Conservation (phyloP, 148 eudicot species). For the Camellia granthamiana region DNA sequence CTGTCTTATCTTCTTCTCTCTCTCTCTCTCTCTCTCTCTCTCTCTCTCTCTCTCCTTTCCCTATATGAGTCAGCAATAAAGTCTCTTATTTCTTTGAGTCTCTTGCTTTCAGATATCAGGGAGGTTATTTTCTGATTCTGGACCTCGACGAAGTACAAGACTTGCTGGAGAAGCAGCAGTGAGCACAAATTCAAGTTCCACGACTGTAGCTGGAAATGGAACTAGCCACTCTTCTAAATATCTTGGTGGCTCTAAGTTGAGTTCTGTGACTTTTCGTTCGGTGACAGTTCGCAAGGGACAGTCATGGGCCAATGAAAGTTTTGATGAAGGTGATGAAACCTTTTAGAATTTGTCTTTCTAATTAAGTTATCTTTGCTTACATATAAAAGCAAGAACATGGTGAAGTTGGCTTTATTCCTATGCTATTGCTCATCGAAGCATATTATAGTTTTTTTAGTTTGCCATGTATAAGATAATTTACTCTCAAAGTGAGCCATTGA, state of each 20-base stretch:
- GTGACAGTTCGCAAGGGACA: constrained; percentile 68
- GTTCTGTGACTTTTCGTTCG: constrained; percentile 60
- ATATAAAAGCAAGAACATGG: background rate
- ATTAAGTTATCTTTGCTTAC: background rate
- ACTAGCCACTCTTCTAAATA: constrained; percentile 65
- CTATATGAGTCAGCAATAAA: background rate
- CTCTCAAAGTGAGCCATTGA: background rate
- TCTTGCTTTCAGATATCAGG: constrained; percentile 72
- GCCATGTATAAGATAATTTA: background rate
- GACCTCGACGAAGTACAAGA: constrained; percentile 80
- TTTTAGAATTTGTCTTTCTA: background rate
- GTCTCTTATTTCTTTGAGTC: background rate
- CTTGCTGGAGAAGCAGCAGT: constrained; percentile 70
- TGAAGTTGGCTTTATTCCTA: constrained; percentile 3
- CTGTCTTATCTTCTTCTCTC: too few species aligned
- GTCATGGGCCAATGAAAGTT: constrained; percentile 58
- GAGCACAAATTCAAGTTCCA: constrained; percentile 40
- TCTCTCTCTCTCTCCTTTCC: background rate
- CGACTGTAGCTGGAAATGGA: constrained; percentile 65
- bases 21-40: too few species aligned
- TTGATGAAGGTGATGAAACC: constrained; percentile 68
- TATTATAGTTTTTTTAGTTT: background rate
- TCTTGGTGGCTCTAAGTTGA: constrained; percentile 60
- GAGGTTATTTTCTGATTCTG: constrained; percentile 87
- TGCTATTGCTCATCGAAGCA: background rate